Evolutionary conservation across 2,329 filamentous ascomycete genomes (phyloP), one percentile per base, ranked within the genome.

Genomic region (Hypoxylon rubiginosum): DNA sequence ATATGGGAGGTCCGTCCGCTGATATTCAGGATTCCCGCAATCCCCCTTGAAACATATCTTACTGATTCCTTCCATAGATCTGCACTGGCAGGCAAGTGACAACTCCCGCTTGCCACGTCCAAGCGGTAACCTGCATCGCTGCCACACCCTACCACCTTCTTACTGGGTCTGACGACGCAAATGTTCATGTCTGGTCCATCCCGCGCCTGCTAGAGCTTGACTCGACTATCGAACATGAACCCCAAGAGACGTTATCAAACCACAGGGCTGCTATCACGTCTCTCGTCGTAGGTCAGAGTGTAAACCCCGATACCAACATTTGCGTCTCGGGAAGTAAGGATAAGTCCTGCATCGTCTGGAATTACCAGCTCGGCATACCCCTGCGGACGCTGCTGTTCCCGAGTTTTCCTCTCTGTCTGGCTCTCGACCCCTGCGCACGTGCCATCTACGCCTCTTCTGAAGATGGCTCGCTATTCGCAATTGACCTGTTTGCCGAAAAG

Each of bases 311-410:
- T 73, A 91, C 91, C 63, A 95, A 92, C 77, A 89, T 98, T 66
- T 94, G 92, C 64, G 86, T 97, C 19, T 97, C 95, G 2, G 88
- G 90, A 6, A 93, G 93, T 70, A 90, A 88, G 72, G 96, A 98
- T 81, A 94, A 92, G 79, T 96, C 93, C 7, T 93, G 93, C 72
- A 90, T 97, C 73, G 85, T 97, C 65, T 99, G 96, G 96, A 94
- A 98, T 80, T 97, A 97, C 77, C 88, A 90, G 67, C 92, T 89
- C 0, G 93, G 93, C 41, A 87, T 88, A 65, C 84, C 91, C 10
- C 82, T 98, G 62, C 89, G 94, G 46, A 98, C 94, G 3, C 89
- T 97, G 69, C 85, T 98, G 43, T 88, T 98, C 61, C 88, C 92
- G 1, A 84, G 86, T n/a, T 82, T 86, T 17, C 93, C 94, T 15